Conservation (phyloP, 2,329 filamentous ascomycete genomes). For the Juglanconis oblonga region DNA sequence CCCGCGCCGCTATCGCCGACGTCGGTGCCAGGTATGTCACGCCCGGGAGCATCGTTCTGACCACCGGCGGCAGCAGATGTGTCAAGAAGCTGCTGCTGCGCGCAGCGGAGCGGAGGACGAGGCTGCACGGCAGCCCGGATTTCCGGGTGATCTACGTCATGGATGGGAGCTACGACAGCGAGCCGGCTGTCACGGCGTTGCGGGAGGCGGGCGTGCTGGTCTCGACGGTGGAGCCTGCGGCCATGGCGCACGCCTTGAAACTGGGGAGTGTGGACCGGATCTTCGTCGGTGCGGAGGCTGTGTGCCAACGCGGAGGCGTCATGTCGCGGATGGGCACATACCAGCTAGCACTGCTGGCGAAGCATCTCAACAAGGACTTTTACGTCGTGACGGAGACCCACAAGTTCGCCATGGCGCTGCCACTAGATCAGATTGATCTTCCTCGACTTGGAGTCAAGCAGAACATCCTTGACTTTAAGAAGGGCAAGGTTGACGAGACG, state of each 20-base stretch:
- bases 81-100: constrained; percentile 74
- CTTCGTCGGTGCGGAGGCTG: constrained; percentile 73
- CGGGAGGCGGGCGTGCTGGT: constrained; percentile 76
- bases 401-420: constrained; percentile 90
- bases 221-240: constrained; percentile 72
- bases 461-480: constrained; percentile 70
- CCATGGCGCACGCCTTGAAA: constrained; percentile 72
- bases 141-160: constrained; percentile 84
- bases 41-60: constrained; percentile 79
- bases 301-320: constrained; percentile 91
- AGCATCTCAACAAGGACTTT: constrained; percentile 62
- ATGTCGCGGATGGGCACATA: constrained; percentile 83
- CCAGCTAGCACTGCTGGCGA: constrained; percentile 80
- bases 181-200: constrained; percentile 67
- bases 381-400: constrained; percentile 94
- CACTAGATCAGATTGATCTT: constrained; percentile 76
- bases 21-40: constrained; percentile 76
- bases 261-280: constrained; percentile 65
- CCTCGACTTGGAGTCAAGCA: constrained; percentile 64
- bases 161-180: constrained; percentile 60
- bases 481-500: constrained; percentile 42
- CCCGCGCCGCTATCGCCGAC: constrained; percentile 76
- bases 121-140: constrained; percentile 52
- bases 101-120: constrained; percentile 63
- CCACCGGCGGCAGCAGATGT: constrained; percentile 82